Evolutionary conservation across 495 filamentous ascomycete species (phyloP), one percentile per base, ranked within the genome.

Genomic region (Penicillium goetzii): DNA sequence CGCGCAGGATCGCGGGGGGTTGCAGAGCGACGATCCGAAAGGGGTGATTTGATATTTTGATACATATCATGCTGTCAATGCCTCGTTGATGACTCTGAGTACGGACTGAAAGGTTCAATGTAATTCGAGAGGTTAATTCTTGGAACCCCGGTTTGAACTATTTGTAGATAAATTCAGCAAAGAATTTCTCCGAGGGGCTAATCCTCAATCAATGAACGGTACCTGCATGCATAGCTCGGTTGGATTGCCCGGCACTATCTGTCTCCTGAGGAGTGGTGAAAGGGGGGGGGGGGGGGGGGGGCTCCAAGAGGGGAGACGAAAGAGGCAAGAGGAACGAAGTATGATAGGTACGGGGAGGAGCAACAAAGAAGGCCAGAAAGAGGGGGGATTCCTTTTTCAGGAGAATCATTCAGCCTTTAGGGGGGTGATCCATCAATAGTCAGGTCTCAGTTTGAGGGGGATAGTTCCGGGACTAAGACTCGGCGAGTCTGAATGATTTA

Each of bases 1-100:
- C 59, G 66, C 58, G 62, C 55, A 66, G 40, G 54, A 69, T 70
- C 69, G 70, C 67, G 70, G 67, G 67, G 47, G 25, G 47, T 51
- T 66, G 60, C 61, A 68, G 64, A 65, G 59, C 19, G 64, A 50
- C 64, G 61, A 69, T 72, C 69, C 65, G 52, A 65, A 69, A 64
- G 60, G 59, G 67, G 53, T 19, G 57, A 49, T 50, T 40, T 61
- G 14, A 40, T 57, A 49, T 62, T 64, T 57, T 55, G 50, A 26
- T 4, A 17, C 5, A 25, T 21, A 23, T 25, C 7, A 30, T 28
- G 2, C n/a, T 51, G 15, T 51, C 25, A 30, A 15, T 30, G 7
- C 1, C 25, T 28, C 19, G 43, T 23, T 2, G 41, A 10, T 9
- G n/a, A 21, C 12, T 12, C 25, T 4, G 43, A 47, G 8, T 0